Evolutionary conservation across 2,329 filamentous ascomycete species (phyloP), one percentile per base, ranked within the genome.

Genomic region (Diplodia mutila): DNA sequence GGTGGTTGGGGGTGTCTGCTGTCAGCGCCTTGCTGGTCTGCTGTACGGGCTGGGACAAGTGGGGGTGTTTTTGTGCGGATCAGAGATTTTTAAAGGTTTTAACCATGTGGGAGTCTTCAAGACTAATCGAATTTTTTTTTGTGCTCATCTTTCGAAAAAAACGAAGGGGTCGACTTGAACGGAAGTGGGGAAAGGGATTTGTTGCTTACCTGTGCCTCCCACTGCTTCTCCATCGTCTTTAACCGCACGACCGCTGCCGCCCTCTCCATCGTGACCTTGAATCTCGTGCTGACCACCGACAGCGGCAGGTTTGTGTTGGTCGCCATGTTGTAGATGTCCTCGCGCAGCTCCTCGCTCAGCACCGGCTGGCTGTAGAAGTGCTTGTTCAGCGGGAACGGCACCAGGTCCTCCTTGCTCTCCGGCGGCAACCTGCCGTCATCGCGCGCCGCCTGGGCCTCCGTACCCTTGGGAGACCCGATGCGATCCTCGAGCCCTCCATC

Each of bases 61-160:
- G 8, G 8, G 9, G 8, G 32, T 34, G 61, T 53, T 48, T 68
- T 69, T 67, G 71, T 68, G 68, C 27, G 67, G 73, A 73, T 92
- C 90, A 92, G 90, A 90, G 87, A 90, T 85, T 90, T 89, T 87
- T 86, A 85, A 87, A 83, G 83, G 87, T 86, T 90, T 85, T 94
- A 94, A 97, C 92, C 92, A 95, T 89, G 85, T 52, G 89, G 79
- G 83, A 80, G 94, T 98, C 94, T 97, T 97, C 86, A 96, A 97
- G 94, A 98, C 94, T 97, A 97, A 98, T 97, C 94, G 94, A 84
- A 91, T 87, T 89, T 89, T 88, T n/a, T 86, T 83, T 61, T 27
- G 74, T 87, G 84, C 86, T 92, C 89, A 91, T 91, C 89, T 90
- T 84, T 70, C 71, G 72, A 75, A 67, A 37, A 57, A 51, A 12